These are phyloP conservation scores for Talaromyces sp. DNA, from an alignment of 2,329 filamentous ascomycete genomes.

Conservation along the genomic window DNA sequence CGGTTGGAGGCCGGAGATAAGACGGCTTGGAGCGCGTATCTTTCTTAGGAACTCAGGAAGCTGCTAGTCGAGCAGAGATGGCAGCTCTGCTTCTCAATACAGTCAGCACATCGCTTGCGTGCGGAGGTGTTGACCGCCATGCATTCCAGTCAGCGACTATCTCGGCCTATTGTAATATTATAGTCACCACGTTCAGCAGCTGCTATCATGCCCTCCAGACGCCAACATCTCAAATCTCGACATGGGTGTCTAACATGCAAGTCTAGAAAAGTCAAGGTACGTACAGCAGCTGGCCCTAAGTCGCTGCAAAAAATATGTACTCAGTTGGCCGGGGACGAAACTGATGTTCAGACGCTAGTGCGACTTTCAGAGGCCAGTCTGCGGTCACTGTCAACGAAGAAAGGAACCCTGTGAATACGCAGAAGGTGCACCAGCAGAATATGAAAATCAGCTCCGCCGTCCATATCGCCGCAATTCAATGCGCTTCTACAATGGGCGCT, in stretches of 20 bases:
- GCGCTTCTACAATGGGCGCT: not conserved
- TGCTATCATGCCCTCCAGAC: constrained; percentile 16
- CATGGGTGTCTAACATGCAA: constrained; percentile 16
- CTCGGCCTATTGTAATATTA: not conserved
- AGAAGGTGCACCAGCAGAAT: not conserved
- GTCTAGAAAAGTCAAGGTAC: constrained; percentile 16
- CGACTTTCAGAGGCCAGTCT: constrained; percentile 16
- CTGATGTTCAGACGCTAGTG: not conserved
- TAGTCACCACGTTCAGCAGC: not conserved
- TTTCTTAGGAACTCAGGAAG: not conserved
- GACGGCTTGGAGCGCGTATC: not conserved
- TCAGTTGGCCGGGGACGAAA: not conserved
- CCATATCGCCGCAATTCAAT: not conserved
- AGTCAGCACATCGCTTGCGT: not conserved
- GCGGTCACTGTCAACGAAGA: constrained; percentile 14
- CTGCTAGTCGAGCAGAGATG: not conserved
- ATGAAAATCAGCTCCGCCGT: not conserved
- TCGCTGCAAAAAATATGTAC: not conserved
- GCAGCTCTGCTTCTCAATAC: not conserved
- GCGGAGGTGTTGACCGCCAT: not conserved
- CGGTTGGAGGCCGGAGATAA: not conserved
- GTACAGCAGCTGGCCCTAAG: not conserved
- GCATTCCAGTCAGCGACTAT: not conserved
- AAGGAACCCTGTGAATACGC: constrained; percentile 12
- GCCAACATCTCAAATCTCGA: constrained; percentile 17